Percentiles rank a stretch among this genome's conserved stretches.
These are phyloP conservation scores for Excoecaria cochinchinensis DNA, from an alignment of 345 rosid genomes.

Conservation along the genomic window DNA sequence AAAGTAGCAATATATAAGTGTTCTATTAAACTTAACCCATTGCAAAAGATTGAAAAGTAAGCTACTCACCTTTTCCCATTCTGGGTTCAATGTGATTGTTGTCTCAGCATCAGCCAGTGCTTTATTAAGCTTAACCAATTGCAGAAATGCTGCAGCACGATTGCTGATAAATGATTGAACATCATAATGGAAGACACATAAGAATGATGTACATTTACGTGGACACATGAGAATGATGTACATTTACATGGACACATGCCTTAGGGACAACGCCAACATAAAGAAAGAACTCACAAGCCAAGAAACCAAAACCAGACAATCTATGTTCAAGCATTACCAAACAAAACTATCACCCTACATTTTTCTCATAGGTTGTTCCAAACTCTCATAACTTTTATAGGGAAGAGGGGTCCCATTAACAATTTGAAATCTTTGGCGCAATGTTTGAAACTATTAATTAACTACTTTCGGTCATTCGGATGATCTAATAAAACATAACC, in stretches of 20 bases:
- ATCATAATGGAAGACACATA: slow-evolving; percentile 4
- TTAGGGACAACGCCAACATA: not conserved
- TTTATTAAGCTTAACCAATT: slow-evolving; percentile 83
- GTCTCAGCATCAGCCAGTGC: slow-evolving; percentile 93
- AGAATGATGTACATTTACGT: not conserved
- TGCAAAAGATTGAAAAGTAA: too few relatives aligned
- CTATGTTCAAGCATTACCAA: not conserved
- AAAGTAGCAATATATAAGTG: slow-evolving; percentile 6
- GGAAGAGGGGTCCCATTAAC: not conserved
- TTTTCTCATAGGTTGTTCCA: not conserved
- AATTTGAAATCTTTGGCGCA: not conserved
- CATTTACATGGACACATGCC: not conserved
- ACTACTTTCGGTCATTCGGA: not conserved
- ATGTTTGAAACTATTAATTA: not conserved
- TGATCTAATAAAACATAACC: not conserved
- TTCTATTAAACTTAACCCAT: slow-evolving; percentile 7
- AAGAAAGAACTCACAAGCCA: not conserved
- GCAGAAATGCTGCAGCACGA: slow-evolving; percentile 94
- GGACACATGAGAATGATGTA: not conserved
- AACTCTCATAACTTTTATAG: not conserved
- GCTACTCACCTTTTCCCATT: slow-evolving; percentile 78
- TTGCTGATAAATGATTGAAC: slow-evolving; percentile 51
- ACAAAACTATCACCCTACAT: not conserved
- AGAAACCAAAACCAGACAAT: not conserved
- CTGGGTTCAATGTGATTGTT: slow-evolving; percentile 74